Base-by-base conservation (phyloP, 2,329 filamentous ascomycete genomes). In the Alternaria sp. region DNA sequence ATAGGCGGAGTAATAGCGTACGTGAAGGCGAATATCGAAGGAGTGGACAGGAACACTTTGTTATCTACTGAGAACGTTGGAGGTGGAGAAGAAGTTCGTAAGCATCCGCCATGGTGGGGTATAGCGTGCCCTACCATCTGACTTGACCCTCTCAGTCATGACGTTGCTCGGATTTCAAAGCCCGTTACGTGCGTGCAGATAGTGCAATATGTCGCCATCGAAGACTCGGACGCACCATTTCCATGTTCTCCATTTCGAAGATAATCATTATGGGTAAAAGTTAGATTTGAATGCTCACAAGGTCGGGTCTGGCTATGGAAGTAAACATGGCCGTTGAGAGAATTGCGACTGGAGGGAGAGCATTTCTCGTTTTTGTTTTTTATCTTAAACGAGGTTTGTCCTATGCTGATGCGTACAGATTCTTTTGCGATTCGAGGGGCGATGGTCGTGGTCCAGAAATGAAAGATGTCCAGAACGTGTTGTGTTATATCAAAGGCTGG, bases 41-140 rank as follows among this genome's bases (percentile, higher is more conserved):
- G 41, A 9, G 22, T 22, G 32, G 22, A 48, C 27, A 28, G 7
- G 20, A 4, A 12, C n/a, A 12, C 14, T 18, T 50, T 20, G 20
- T 38, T 36, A 18, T 36, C 34, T 54, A 18, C 20, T 48, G 25
- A 22, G 11, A 18, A 36, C n/a, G 11, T 32, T 25, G 25, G 16
- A 48, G 18, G 43, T 43, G 50, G 50, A 34, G 34, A 54, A 30
- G 8, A 27, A n/a, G 34, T 53, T 4, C n/a, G 27, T 27, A n/a
- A 30, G 41, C 27, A 16, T 30, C 27, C 50, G 27, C 50, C 8
- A 55, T 59, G 20, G 56, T 43, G 50, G 50, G 56, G 56, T 54
- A 50, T 22, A 14, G 43, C 34, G 18, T 41, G 30, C n/a, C 40
- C 43, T 25, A 5, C 18, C 30, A 20, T 25, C 38, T 25, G 41